Evolutionary conservation across 257 asterid species (phyloP).

Genomic region (Solanum virginianum): DNA sequence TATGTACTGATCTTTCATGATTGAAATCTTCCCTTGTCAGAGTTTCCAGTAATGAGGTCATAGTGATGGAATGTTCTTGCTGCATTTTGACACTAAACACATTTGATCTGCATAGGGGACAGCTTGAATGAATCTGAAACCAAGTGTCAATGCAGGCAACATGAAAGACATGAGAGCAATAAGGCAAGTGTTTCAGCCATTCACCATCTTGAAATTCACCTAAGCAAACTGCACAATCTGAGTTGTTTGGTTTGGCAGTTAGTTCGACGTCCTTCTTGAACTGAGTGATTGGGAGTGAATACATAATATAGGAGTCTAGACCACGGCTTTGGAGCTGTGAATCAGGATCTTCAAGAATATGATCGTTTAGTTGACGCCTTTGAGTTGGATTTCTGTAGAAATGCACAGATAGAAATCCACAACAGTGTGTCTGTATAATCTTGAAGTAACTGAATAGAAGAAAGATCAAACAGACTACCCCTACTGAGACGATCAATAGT

Average conservation of each 20-base stretch:
- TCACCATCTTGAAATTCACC: conserved; percentile 61
- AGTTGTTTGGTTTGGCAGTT: not conserved
- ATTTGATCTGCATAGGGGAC: conserved; percentile 53
- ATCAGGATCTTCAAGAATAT: conserved; percentile 26
- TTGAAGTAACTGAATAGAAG: conserved; percentile 31
- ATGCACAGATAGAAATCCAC: not conserved
- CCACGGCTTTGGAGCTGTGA: conserved; percentile 45
- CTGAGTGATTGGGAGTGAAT: conserved; percentile 52
- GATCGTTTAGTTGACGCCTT: conserved; percentile 29
- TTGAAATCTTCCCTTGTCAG: conserved; percentile 32
- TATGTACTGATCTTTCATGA: conserved; percentile 14
- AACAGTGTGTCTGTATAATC: conserved; percentile 26
- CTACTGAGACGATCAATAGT: conserved; percentile 27
- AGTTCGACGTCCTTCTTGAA: conserved; percentile 21
- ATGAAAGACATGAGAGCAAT: conserved; percentile 57
- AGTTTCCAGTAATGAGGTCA: conserved; percentile 20
- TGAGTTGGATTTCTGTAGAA: conserved; percentile 13
- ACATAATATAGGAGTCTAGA: conserved; percentile 33
- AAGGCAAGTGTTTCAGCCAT: conserved; percentile 51
- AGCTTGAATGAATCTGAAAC: conserved; percentile 74
- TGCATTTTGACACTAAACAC: conserved; percentile 1
- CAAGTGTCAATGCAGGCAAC: conserved; percentile 66
- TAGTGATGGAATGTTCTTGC: conserved; percentile 5
- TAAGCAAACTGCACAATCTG: conserved; percentile 62
- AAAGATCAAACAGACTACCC: conserved; percentile 33